Conservation (phyloP, 495 filamentous ascomycete genomes). For the Penicillium silybi region DNA sequence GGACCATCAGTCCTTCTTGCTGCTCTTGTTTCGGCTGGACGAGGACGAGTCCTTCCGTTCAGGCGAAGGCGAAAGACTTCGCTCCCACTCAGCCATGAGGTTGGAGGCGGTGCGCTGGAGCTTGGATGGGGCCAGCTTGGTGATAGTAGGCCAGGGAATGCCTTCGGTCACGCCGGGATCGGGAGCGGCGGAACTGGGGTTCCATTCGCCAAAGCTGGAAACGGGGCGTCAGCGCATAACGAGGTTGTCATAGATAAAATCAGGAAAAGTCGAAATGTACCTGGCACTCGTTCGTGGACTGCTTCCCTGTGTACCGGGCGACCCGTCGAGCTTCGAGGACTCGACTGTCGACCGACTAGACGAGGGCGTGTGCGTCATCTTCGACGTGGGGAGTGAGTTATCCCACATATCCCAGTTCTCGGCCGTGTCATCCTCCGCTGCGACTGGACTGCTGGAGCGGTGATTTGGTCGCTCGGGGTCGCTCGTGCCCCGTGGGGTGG, state of each 20-base stretch:
- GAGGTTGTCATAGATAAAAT: slow-evolving; percentile 32
- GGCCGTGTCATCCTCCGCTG: slow-evolving; percentile 47
- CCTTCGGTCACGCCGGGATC: slow-evolving; percentile 48
- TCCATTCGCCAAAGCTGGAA: slow-evolving; percentile 43
- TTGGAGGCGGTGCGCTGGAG: slow-evolving; percentile 65
- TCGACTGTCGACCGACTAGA: slow-evolving; percentile 45
- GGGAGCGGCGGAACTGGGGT: slow-evolving; percentile 25
- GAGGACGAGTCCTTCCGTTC: slow-evolving; percentile 22
- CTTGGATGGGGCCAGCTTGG: slow-evolving; percentile 61
- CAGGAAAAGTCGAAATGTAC: slow-evolving; percentile 41
- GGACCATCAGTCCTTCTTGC: slow-evolving; percentile 34
- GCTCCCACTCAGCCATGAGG: slow-evolving; percentile 78
- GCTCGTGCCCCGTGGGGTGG: slow-evolving; percentile 31
- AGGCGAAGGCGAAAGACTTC: slow-evolving; percentile 38
- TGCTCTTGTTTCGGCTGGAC: slow-evolving; percentile 22
- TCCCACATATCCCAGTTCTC: slow-evolving; percentile 75
- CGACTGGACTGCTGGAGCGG: slow-evolving; percentile 22
- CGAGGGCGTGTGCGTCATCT: slow-evolving; percentile 43
- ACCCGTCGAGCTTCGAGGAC: slow-evolving; percentile 40
- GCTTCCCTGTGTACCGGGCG: slow-evolving; percentile 44
- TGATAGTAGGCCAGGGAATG: slow-evolving; percentile 64
- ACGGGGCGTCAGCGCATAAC: slow-evolving; percentile 30
- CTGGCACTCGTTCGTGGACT: slow-evolving; percentile 51
- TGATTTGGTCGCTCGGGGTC: slow-evolving; percentile 31
- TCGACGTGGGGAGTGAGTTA: slow-evolving; percentile 41